Conservation (phyloP, 257 asterid genomes). For the Cordia subcordata region DNA sequence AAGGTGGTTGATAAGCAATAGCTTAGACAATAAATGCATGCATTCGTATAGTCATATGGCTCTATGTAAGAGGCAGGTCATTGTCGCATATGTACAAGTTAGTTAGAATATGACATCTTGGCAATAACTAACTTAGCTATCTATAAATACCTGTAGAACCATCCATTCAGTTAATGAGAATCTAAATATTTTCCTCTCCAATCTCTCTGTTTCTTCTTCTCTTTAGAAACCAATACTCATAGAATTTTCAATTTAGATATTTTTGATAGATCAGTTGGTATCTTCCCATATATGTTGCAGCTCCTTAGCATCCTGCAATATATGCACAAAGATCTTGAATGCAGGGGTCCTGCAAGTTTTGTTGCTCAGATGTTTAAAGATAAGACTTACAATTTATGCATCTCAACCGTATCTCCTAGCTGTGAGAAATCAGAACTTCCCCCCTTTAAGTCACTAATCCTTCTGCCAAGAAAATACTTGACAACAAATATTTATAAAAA, state of each 20-base stretch:
- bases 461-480: not conserved
- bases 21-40: no score
- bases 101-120: no score
- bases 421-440: slow-evolving; percentile 42
- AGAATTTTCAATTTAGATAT: slow-evolving; percentile 23
- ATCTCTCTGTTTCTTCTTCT: no score
- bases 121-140: no score
- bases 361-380: not conserved
- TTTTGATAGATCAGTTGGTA: slow-evolving; percentile 26
- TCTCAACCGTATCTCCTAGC: slow-evolving; percentile 28
- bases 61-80: no score
- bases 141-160: no score
- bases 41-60: no score
- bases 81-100: no score
- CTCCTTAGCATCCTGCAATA: slow-evolving; percentile 57
- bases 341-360: not conserved
- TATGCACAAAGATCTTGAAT: not conserved
- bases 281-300: slow-evolving; percentile 47
- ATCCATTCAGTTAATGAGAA: no score
- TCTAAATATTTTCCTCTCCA: no score
- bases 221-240: slow-evolving; percentile 26
- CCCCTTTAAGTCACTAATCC: slow-evolving; percentile 27
- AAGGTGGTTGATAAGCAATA: no score
- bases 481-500: no score
- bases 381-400: slow-evolving; percentile 40